Conservation (phyloP, 2,329 filamentous ascomycete genomes). For the Fusarium anthophilum region DNA sequence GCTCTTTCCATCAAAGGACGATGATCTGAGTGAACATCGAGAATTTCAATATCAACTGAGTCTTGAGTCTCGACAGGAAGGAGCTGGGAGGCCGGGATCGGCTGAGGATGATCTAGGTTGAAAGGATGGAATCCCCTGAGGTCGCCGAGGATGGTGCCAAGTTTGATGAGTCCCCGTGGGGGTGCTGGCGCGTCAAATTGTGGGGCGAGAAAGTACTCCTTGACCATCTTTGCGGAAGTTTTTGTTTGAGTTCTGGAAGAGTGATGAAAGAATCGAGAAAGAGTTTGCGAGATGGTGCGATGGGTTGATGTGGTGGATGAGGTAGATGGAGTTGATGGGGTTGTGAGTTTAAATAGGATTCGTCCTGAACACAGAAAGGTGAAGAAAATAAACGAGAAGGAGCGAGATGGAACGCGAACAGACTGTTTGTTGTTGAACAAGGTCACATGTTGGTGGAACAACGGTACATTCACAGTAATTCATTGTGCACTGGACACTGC, state of each 20-base stretch:
- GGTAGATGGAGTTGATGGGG: no score
- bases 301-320: no score
- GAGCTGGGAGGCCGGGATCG: neutral
- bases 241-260: accelerated
- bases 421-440: neutral
- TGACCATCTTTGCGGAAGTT: neutral
- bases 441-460: neutral
- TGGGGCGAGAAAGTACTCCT: neutral
- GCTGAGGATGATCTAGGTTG: neutral
- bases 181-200: neutral
- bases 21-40: neutral
- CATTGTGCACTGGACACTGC: neutral
- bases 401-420: no score
- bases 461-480: neutral
- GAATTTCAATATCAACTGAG: neutral
- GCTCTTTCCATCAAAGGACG: neutral
- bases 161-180: accelerated
- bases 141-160: neutral
- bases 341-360: neutral
- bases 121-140: neutral
- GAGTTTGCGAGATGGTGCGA: neutral
- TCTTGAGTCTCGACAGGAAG: neutral
- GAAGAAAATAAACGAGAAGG: neutral
- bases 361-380: neutral
- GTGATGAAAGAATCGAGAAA: neutral